Evolutionary conservation across 306 rosid genomes (phyloP), one percentile per base, ranked within the genome.

Genomic region (Fagus sylvatica): DNA sequence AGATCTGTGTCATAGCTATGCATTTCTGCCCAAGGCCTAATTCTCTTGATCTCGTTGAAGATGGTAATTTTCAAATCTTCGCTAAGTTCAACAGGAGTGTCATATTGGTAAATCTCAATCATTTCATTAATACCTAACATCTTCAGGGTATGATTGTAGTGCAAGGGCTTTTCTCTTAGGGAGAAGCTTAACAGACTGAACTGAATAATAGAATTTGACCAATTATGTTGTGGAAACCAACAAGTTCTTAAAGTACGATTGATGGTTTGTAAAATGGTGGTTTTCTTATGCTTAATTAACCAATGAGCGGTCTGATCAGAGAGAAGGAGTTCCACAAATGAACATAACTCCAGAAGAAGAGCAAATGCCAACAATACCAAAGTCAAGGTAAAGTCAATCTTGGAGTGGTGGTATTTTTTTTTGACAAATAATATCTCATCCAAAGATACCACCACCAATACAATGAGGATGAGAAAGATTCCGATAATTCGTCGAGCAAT

Each of bases 171-270:
- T 2, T 64, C 69, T 49, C 67, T 62, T 12, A 81, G 48, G 56
- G 81, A 79, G 1, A 64, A 37, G 0, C 11, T 12, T 0, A 85
- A 48, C 12, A 79, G 66, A 46, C 83, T 87, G 78, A 65, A 59
- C 16, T 85, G 91, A 6, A 80, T 6, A 19, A 81, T n/a, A 1
- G 6, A 2, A 73, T 83, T 79, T 7, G 84, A 81, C 81, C 88
- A 83, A 30, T 74, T 81, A 12, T 60, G 42, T 40, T n/a, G n/a
- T n/a, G 68, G 72, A 4, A 73, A 57, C 53, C 74, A 54, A n/a
- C n/a, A n/a, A n/a, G n/a, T n/a, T n/a, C n/a, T n/a, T n/a, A n/a
- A n/a, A n/a, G n/a, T n/a, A 53, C 41, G 41, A 2, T 37, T 37
- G 2, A 37, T 37, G 3, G 41, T 5, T 37, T 5, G 3, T 37